A percentile compares a stretch with the other conserved stretches of the same genome.
Conservation (phyloP, 345 rosid species). For the Firmiana major region DNA sequence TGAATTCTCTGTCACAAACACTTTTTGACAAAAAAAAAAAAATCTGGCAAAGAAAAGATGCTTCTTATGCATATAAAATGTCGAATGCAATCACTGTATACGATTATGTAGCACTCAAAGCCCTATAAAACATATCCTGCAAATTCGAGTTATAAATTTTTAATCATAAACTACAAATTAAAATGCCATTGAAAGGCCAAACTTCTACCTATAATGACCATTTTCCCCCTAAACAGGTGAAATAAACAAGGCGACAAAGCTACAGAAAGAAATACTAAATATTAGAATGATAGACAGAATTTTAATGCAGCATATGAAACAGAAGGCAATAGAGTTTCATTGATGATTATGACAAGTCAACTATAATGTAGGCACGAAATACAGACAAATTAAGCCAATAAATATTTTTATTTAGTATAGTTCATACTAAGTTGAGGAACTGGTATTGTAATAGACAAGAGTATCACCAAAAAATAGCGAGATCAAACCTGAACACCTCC, state of each 20-base stretch:
- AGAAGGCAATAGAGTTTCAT: background rate
- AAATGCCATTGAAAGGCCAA: background rate
- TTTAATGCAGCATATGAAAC: background rate
- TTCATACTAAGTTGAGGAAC: background rate
- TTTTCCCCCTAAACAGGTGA: background rate
- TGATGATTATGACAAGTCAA: background rate
- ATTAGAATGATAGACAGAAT: background rate
- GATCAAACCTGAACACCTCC: conserved; percentile 81
- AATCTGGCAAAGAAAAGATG: background rate
- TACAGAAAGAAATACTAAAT: background rate
- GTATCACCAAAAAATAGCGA: background rate
- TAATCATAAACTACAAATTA: conserved; percentile 1
- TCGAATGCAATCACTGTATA: background rate
- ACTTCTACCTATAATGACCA: background rate
- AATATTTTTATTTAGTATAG: background rate
- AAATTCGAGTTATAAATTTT: background rate
- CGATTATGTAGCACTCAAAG: background rate
- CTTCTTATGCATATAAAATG: background rate
- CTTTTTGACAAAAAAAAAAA: background rate
- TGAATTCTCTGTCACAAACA: background rate
- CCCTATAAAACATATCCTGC: background rate
- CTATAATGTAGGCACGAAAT: background rate
- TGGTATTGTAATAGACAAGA: background rate
- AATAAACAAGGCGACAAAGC: background rate
- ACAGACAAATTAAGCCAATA: background rate